Evolutionary conservation across 176 grass and related monocot genomes (phyloP).

Genomic region (Poa annua): DNA sequence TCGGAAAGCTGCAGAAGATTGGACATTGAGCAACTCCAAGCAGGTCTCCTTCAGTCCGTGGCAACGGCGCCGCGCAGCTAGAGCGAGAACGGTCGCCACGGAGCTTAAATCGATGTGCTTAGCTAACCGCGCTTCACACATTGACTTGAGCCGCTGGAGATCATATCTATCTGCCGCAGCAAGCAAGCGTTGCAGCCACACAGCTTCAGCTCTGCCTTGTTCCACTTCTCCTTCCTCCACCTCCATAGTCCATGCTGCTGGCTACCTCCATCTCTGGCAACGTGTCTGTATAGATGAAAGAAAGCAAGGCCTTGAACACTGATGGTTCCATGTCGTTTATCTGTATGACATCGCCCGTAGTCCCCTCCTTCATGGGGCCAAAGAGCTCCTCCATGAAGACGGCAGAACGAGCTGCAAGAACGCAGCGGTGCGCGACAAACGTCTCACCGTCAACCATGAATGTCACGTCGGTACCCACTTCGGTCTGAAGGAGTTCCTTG

Average conservation of each 20-base stretch:
- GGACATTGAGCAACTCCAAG: neutral
- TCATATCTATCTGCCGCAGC: constrained; percentile 11
- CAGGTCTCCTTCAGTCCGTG: neutral
- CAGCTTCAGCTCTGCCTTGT: neutral
- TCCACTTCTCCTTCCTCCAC: neutral
- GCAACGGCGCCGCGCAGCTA: neutral
- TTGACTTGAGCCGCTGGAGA: constrained; percentile 38
- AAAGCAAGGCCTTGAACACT: constrained; percentile 25
- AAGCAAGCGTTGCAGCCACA: constrained; percentile 32
- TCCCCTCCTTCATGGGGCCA: constrained; percentile 42
- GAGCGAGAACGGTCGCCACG: neutral
- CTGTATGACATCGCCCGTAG: constrained; percentile 13
- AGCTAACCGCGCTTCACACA: constrained; percentile 39
- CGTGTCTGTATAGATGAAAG: neutral
- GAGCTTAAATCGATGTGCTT: neutral
- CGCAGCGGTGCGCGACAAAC: constrained; percentile 36
- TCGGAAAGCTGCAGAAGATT: neutral
- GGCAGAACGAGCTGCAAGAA: constrained; percentile 43
- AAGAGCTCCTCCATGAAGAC: constrained; percentile 34
- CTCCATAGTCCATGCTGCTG: too few relatives aligned
- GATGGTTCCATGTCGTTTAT: constrained; percentile 39
- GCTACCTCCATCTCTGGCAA: neutral
- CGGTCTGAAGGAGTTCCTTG: neutral
- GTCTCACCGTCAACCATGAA: constrained; percentile 40
- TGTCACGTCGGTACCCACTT: constrained; percentile 18